Conservation (phyloP, 2,329 filamentous ascomycete genomes). For the Tympanopsis confertula region DNA sequence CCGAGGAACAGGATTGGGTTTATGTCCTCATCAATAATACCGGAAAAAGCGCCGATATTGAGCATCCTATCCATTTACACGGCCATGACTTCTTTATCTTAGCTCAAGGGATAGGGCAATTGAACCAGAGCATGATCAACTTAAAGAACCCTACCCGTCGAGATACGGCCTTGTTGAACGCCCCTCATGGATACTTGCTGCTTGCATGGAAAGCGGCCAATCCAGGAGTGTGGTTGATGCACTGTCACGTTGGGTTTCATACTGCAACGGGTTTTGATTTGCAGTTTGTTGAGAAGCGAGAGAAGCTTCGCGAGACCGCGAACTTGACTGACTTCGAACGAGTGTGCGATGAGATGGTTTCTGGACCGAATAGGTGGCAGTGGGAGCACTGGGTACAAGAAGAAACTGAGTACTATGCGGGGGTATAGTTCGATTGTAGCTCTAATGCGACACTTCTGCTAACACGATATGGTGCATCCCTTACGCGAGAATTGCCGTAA, state of each 20-base stretch:
- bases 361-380: neutral
- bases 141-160: conserved; percentile 35
- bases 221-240: conserved; percentile 34
- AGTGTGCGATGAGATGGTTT: neutral
- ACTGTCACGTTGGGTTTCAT: conserved; percentile 39
- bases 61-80: conserved; percentile 19
- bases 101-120: conserved; percentile 16
- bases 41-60: too few relatives aligned
- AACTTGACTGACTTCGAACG: neutral
- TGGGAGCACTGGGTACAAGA: too few relatives aligned
- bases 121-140: conserved; percentile 17
- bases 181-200: too few relatives aligned
- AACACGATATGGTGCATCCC: too few relatives aligned
- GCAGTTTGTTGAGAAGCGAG: conserved; percentile 37
- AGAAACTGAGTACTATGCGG: too few relatives aligned
- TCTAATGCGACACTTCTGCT: too few relatives aligned
- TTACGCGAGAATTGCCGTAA: too few relatives aligned
- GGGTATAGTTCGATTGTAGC: too few relatives aligned
- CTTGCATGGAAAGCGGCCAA: conserved; percentile 36
- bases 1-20: too few relatives aligned
- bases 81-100: conserved; percentile 22
- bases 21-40: too few relatives aligned
- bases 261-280: conserved; percentile 33
- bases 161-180: conserved; percentile 31
- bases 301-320: too few relatives aligned